These are phyloP conservation scores for Nakaseomyces kungkrabaensis DNA, from an alignment of 1,139 yeast genomes.

Conservation along the genomic window DNA sequence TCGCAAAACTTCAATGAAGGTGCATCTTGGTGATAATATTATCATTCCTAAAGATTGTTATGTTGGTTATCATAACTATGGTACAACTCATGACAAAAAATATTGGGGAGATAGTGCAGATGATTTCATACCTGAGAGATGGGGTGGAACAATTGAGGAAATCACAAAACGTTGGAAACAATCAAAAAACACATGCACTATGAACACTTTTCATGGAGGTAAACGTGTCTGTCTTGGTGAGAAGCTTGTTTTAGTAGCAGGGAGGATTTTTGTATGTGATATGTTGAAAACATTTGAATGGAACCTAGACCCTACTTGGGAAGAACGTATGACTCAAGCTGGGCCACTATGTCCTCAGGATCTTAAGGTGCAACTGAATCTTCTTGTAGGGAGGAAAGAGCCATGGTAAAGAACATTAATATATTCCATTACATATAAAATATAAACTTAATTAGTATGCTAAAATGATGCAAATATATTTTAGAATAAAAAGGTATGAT, in stretches of 20 bases:
- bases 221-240: conserved; percentile 56
- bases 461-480: neutral
- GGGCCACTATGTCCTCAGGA: conserved; percentile 34
- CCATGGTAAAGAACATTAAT: neutral
- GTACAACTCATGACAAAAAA: conserved; percentile 41
- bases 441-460: neutral
- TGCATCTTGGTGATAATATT: conserved; percentile 35
- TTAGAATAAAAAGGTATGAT: neutral
- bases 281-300: conserved; percentile 34
- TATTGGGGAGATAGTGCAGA: conserved; percentile 46
- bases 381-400: neutral
- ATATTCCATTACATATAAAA: neutral
- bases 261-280: conserved; percentile 33
- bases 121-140: conserved; percentile 43
- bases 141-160: conserved; percentile 40
- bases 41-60: conserved; percentile 44
- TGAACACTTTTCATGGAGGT: conserved; percentile 55
- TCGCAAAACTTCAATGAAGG: conserved; percentile 35
- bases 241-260: conserved; percentile 43
- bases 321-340: conserved; percentile 43
- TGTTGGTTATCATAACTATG: conserved; percentile 50
- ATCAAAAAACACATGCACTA: conserved; percentile 37
- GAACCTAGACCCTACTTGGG: conserved; percentile 37
- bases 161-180: conserved; percentile 34
- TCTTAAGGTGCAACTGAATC: conserved; percentile 18